Evolutionary conservation across 768 basidiomycete genomes (phyloP).

Genomic region (Auricularia heimuer): DNA sequence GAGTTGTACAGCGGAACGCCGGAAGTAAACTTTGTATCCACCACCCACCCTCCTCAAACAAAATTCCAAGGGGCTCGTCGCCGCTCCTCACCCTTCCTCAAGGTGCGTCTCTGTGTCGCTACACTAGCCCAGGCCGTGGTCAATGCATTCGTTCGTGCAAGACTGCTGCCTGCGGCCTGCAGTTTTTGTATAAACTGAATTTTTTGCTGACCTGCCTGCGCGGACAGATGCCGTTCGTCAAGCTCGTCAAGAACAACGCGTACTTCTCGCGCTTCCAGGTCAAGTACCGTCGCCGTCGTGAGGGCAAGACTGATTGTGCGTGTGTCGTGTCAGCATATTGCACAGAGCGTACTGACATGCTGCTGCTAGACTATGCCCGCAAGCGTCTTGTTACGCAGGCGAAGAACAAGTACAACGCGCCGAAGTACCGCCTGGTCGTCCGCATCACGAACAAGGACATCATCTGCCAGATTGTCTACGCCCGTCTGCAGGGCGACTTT

Average conservation of each 20-base stretch:
- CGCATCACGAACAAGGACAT: conserved; percentile 97
- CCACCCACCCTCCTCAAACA: background rate
- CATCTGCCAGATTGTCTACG: conserved; percentile 92
- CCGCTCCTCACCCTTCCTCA: conserved; percentile 25
- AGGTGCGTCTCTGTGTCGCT: conserved; percentile 25
- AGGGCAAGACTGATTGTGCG: conserved; percentile 97
- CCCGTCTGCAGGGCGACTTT: conserved; percentile 95
- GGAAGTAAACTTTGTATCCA: background rate
- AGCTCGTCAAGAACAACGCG: conserved; percentile 89
- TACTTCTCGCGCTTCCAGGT: conserved; percentile 99
- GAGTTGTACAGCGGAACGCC: background rate
- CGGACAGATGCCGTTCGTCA: conserved; percentile 86
- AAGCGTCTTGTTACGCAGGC: conserved; percentile 96
- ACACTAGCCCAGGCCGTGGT: background rate
- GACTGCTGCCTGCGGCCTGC: background rate
- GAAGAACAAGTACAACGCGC: conserved; percentile 99
- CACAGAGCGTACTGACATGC: conserved; percentile 6
- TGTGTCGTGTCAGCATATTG: conserved; percentile 6
- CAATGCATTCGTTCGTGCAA: background rate
- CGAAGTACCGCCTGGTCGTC: conserved; percentile 97
- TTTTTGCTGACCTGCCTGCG: background rate
- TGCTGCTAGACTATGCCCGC: conserved; percentile 77
- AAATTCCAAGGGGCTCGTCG: conserved; percentile 11
- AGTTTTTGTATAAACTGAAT: background rate
- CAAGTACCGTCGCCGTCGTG: conserved; percentile 93